Conservation (phyloP, 2,329 filamentous ascomycete genomes). For the Ilyonectria mors-panacis region DNA sequence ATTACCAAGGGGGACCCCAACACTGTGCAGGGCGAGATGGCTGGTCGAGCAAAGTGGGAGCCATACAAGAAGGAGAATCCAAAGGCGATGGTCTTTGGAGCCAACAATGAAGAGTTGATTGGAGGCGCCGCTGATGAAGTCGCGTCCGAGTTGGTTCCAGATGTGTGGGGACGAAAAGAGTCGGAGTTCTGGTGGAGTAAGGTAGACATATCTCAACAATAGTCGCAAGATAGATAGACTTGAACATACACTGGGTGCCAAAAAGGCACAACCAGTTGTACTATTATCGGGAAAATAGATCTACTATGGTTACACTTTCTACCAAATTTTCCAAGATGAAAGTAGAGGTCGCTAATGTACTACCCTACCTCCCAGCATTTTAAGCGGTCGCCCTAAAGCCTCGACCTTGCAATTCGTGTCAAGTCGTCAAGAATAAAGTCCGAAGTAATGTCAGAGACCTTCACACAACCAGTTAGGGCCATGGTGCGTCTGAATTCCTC, state of each 20-base stretch:
- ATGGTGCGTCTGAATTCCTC: constrained; percentile 28
- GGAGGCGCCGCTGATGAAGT: constrained; percentile 55
- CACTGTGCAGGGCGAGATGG: constrained; percentile 38
- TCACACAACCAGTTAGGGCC: constrained; percentile 19
- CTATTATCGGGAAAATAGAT: not conserved
- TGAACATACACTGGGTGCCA: not conserved
- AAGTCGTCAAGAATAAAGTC: not conserved
- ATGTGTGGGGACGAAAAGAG: constrained; percentile 59
- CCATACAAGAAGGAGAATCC: constrained; percentile 47
- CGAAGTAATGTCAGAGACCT: constrained; percentile 18
- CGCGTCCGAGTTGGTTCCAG: constrained; percentile 56
- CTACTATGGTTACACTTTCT: not conserved
- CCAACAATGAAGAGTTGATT: constrained; percentile 63
- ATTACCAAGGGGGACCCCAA: constrained; percentile 64
- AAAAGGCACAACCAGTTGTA: not conserved
- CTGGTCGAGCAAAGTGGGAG: constrained; percentile 53
- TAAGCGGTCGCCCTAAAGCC: not conserved
- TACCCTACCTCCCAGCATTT: not conserved
- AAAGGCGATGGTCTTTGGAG: constrained; percentile 60
- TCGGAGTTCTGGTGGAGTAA: constrained; percentile 65
- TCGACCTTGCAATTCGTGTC: not conserved
- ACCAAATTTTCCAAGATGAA: not conserved
- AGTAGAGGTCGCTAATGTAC: not conserved
- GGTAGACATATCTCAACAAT: constrained; percentile 55
- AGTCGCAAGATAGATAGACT: not conserved